Evolutionary conservation across 768 basidiomycete species (phyloP).

Genomic region (Macrolepiota dolichaula): DNA sequence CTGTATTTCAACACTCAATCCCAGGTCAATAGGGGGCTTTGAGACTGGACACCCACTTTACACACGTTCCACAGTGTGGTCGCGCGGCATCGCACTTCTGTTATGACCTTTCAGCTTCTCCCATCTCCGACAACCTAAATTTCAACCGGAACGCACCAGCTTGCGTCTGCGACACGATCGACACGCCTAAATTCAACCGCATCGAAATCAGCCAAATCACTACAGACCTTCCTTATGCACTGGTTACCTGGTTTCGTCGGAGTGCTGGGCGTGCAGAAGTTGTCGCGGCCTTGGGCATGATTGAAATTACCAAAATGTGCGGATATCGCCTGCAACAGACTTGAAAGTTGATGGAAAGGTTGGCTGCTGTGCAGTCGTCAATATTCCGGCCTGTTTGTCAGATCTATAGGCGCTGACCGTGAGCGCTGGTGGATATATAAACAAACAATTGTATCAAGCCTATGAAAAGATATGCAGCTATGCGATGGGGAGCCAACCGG

Average conservation of each 20-base stretch:
- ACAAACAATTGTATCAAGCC: not conserved
- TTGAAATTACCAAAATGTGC: not conserved
- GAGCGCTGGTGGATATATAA: not conserved
- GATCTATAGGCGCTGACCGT: not conserved
- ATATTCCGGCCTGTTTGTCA: not conserved
- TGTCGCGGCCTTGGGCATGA: conserved; percentile 67
- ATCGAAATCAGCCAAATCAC: not conserved
- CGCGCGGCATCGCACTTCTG: conserved; percentile 90
- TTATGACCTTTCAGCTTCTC: not conserved
- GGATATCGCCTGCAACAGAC: not conserved
- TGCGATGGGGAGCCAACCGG: not conserved
- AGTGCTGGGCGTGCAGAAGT: conserved; percentile 58
- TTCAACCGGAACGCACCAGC: conserved; percentile 50
- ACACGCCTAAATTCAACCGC: conserved; percentile 54
- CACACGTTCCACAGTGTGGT: conserved; percentile 81
- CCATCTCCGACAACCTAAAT: not conserved
- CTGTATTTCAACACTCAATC: conserved; percentile 29
- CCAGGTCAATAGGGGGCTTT: not conserved
- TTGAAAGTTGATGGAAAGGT: not conserved
- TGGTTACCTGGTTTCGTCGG: conserved; percentile 70
- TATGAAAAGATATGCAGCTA: not conserved
- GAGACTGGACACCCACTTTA: conserved; percentile 56
- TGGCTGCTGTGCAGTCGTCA: not conserved
- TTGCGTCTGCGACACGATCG: conserved; percentile 82
- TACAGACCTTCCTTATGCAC: not conserved